phyloP scores from a whole-genome alignment of 139 green algal species.

The Chara braunii region DNA sequence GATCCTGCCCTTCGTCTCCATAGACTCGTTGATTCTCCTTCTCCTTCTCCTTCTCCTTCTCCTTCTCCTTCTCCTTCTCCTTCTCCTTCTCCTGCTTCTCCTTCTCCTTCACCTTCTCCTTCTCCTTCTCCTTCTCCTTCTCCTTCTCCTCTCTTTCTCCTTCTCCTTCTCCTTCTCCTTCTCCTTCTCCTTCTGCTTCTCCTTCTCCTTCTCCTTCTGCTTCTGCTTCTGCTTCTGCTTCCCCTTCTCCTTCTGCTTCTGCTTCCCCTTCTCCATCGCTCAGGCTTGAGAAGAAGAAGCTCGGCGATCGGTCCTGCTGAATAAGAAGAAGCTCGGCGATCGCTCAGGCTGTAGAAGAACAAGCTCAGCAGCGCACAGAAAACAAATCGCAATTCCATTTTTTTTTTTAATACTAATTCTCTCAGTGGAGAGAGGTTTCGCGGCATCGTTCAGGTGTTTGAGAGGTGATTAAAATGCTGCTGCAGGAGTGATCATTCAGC shows the following conservation, averaged over 20 bases:
- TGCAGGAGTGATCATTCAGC: too few species aligned
- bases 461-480: too few species aligned
- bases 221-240: too few species aligned
- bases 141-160: background rate
- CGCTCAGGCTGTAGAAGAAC: too few species aligned
- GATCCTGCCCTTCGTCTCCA: background rate
- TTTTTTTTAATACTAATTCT: too few species aligned
- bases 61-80: background rate
- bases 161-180: background rate
- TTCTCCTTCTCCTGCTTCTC: background rate
- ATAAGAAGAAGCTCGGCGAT: background rate
- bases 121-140: background rate
- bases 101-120: background rate
- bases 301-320: background rate
- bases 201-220: too few species aligned
- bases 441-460: too few species aligned
- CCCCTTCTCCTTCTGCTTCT: too few species aligned
- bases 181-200: background rate
- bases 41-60: background rate
- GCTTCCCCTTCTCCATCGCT: background rate
- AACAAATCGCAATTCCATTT: too few species aligned
- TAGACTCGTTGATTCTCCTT: too few species aligned
- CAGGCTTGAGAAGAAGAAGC: background rate
- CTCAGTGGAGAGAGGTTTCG: too few species aligned
- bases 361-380: too few species aligned